Conservation (phyloP, 2,329 filamentous ascomycete species). For the Didymellaceae sp. region DNA sequence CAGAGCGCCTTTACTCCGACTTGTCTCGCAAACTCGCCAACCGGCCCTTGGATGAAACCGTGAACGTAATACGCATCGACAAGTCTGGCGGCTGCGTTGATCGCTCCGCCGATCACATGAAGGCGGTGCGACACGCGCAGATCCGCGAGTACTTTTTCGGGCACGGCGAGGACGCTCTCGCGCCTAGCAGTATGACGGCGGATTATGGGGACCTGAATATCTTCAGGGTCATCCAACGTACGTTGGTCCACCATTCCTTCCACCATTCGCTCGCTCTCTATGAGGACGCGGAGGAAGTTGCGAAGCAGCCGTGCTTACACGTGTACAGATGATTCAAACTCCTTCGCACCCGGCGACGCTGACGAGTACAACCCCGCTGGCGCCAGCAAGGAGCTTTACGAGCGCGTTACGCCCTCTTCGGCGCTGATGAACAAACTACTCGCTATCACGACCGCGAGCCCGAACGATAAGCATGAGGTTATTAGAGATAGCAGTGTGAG, state of each 20-base stretch:
- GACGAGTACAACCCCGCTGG: conserved; percentile 56
- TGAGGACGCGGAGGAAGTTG: too few relatives aligned
- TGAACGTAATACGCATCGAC: conserved; percentile 78
- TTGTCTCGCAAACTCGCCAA: conserved; percentile 72
- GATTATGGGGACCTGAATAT: conserved; percentile 77
- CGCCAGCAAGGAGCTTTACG: conserved; percentile 55
- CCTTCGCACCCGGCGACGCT: conserved; percentile 53
- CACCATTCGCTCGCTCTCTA: too few relatives aligned
- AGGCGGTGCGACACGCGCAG: conserved; percentile 73
- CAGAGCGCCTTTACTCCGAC: conserved; percentile 75
- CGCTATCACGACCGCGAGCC: conserved; percentile 79
- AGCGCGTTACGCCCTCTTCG: conserved; percentile 69
- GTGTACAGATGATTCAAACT: conserved; percentile 13
- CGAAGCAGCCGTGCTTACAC: not conserved
- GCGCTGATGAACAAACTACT: conserved; percentile 81
- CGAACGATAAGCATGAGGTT: conserved; percentile 71
- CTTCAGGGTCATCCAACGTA: conserved; percentile 71
- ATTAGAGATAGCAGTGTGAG: conserved; percentile 84
- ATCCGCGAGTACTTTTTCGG: conserved; percentile 97
- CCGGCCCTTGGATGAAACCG: conserved; percentile 65
- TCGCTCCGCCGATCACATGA: conserved; percentile 76
- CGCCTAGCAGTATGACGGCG: conserved; percentile 85
- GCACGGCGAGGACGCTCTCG: conserved; percentile 71
- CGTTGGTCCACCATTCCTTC: not conserved
- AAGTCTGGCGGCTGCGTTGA: conserved; percentile 86